Conservation (phyloP, 805 yeast genomes). For the Candida sphagnicola region DNA sequence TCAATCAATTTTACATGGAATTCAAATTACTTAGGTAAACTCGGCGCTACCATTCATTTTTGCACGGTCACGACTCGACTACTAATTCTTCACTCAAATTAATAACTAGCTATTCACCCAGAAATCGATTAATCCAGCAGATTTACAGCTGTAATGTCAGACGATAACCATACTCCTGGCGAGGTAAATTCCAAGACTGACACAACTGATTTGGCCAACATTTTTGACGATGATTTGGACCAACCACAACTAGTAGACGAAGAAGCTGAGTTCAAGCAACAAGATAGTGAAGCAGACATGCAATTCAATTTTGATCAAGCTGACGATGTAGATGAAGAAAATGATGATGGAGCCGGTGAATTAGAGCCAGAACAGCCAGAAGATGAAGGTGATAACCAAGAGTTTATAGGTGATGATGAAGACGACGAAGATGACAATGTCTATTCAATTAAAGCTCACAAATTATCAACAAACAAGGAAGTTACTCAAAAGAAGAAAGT, state of each 20-base stretch:
- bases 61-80: background rate
- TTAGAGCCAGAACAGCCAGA: conserved; percentile 1
- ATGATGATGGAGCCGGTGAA: conserved; percentile 14
- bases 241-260: background rate
- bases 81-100: background rate
- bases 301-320: background rate
- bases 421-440: conserved; percentile 17
- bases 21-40: too few relatives aligned
- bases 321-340: conserved; percentile 8
- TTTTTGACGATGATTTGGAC: conserved; percentile 2
- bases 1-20: too few relatives aligned
- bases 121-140: too few relatives aligned
- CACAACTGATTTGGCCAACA: background rate
- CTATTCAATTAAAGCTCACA: conserved; percentile 21
- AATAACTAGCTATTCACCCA: too few relatives aligned
- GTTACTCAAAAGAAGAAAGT: conserved; percentile 22
- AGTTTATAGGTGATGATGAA: conserved; percentile 5
- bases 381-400: conserved; percentile 6
- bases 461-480: conserved; percentile 7
- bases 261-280: background rate
- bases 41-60: too few relatives aligned
- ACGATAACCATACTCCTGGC: background rate
- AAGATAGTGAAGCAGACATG: background rate
- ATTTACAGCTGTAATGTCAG: conserved; percentile 2
- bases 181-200: conserved; percentile 1